Evolutionary conservation across 306 rosid genomes (phyloP), one percentile per base, ranked within the genome.

Genomic region (Fragaria vesca): DNA sequence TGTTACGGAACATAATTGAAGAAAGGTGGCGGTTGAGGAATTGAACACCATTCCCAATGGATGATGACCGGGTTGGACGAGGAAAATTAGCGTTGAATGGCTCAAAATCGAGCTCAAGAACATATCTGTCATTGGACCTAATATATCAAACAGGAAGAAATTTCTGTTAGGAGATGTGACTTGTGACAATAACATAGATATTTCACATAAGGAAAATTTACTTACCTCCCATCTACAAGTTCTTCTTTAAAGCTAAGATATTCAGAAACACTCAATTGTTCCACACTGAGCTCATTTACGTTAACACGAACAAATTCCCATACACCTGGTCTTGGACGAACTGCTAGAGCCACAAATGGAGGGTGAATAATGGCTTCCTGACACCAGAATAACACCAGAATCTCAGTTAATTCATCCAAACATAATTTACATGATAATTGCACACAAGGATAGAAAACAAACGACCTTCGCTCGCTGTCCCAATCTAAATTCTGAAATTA

Each of bases 281-380:
- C 98, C 76, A 92, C 97, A 1, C 61, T 92, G 83, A 95, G 97
- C 78, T 95, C 97, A 47, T 62, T 36, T 75, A 91, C 88, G 80
- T 95, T 91, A 51, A 92, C 97, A 72, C 97, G 98, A 24, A 92
- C 93, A 43, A 84, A 92, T 76, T 95, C 97, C 86, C 98, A 93
- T 69, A 91, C 95, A 80, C 98, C 98, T 69, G 97, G 96, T 58
- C 98, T 88, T 18, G 97, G 98, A 28, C 97, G 96, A 90, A 93
- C 93, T 77, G 93, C 96, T 63, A 93, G 79, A 10, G 92, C 96
- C 87, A 93, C 96, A 86, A 86, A 93, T 69, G 98, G 97, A 72
- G 98, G 98, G 88, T 86, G 71, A 78, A 93, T 74, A 82, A 93
- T 90, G 65, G 96, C 97, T 88, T 90, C 97, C 93, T 90, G 81